phyloP scores from a whole-genome alignment of 1,284 basidiomycete species.

The Vanrija pseudolonga region DNA sequence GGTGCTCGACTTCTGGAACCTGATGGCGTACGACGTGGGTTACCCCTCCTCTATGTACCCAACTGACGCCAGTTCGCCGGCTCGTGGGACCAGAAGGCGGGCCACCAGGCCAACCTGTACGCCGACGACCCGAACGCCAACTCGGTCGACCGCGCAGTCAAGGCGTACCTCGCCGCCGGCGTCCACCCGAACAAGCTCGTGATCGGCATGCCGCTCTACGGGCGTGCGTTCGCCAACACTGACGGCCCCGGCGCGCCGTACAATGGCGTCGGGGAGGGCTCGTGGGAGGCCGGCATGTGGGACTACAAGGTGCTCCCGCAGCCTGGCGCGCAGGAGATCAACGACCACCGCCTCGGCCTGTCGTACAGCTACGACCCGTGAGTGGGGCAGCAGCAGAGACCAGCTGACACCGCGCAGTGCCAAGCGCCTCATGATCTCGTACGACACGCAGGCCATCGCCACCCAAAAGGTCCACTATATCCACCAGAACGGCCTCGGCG shows the following conservation, averaged over 20 bases:
- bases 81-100: constrained; percentile 54
- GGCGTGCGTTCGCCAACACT: constrained; percentile 76
- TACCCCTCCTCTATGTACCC: neutral
- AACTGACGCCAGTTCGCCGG: constrained; percentile 41
- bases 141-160: constrained; percentile 68
- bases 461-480: constrained; percentile 73
- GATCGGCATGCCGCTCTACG: constrained; percentile 80
- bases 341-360: constrained; percentile 69
- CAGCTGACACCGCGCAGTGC: constrained; percentile 49
- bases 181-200: constrained; percentile 70
- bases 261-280: constrained; percentile 60
- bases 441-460: constrained; percentile 74
- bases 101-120: constrained; percentile 81
- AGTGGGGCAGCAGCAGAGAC: constrained; percentile 8
- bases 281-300: constrained; percentile 48
- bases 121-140: constrained; percentile 48
- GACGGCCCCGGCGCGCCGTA: constrained; percentile 70
- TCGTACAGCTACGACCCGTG: constrained; percentile 71
- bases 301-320: constrained; percentile 72
- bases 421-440: constrained; percentile 61
- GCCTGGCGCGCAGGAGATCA: constrained; percentile 61
- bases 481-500: constrained; percentile 60
- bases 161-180: constrained; percentile 63
- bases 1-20: constrained; percentile 75
- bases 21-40: constrained; percentile 58